Conservation (phyloP, 2,329 filamentous ascomycete species). For the Thelonectria rubi region DNA sequence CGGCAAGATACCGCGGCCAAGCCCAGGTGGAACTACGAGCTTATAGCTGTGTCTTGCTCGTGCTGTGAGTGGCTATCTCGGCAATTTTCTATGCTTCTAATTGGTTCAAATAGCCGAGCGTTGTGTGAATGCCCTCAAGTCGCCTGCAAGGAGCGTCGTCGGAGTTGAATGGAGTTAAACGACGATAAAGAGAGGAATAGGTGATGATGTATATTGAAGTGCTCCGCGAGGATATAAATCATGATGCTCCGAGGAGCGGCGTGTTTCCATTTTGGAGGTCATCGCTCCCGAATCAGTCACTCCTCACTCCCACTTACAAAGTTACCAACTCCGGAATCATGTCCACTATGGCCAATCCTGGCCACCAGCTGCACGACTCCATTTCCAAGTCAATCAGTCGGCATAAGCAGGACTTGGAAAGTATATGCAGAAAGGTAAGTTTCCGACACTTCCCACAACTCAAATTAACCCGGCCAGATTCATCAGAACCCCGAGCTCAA, state of each 20-base stretch:
- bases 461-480: constrained; percentile 30
- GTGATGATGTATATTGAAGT: not conserved
- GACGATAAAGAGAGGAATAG: not conserved
- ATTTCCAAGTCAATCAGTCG: constrained; percentile 28
- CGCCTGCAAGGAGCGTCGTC: not conserved
- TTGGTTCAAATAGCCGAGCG: constrained; percentile 17
- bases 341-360: constrained; percentile 7
- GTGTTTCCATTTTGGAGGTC: no score
- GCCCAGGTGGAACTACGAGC: not conserved
- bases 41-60: no score
- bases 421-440: constrained; percentile 30
- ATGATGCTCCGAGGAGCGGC: not conserved
- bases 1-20: constrained; percentile 14
- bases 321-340: no score
- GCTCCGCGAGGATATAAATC: not conserved
- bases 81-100: constrained; percentile 16
- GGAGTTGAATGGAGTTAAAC: not conserved
- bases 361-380: constrained; percentile 8
- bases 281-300: no score
- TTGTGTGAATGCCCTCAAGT: not conserved
- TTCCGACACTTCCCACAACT: rapidly evolving
- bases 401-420: constrained; percentile 27
- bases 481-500: constrained; percentile 55
- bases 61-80: constrained; percentile 29
- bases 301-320: no score